Conservation (phyloP, 805 yeast genomes). For the Candida pseudoglaebosa region DNA sequence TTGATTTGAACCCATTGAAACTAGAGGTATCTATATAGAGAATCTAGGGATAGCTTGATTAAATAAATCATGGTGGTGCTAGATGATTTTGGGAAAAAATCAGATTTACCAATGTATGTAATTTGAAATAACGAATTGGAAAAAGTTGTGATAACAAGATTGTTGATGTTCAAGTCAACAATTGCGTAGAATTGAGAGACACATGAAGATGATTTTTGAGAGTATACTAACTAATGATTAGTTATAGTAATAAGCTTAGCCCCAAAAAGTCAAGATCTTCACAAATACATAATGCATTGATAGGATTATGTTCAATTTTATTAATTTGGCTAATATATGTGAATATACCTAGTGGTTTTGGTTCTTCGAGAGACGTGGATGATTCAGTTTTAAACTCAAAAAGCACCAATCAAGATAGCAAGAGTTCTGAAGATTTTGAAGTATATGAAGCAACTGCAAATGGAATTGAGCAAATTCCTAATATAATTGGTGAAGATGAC, state of each 20-base stretch:
- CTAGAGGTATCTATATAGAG: neutral
- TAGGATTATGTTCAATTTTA: neutral
- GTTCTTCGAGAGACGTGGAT: neutral
- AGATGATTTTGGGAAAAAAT: constrained; percentile 39
- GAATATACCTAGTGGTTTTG: neutral
- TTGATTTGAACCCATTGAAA: neutral
- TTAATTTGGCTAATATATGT: constrained; percentile 1
- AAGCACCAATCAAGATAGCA: neutral
- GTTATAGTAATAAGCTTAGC: constrained; percentile 4
- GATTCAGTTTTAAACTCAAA: neutral
- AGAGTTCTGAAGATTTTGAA: constrained; percentile 3
- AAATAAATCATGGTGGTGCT: constrained; percentile 13
- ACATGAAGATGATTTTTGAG: too few relatives aligned
- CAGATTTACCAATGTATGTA: constrained; percentile 46
- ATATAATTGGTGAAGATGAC: constrained; percentile 7
- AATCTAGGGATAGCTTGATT: neutral
- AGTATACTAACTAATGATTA: constrained; percentile 1
- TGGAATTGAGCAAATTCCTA: constrained; percentile 2
- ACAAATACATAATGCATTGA: neutral
- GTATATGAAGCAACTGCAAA: constrained; percentile 1
- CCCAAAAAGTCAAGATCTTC: constrained; percentile 1
- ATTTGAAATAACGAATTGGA: neutral
- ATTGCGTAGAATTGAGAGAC: too few relatives aligned
- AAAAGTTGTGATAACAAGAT: neutral
- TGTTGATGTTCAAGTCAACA: neutral